Conservation (phyloP, 768 basidiomycete species). For the Hygrophoropsis aurantiaca region DNA sequence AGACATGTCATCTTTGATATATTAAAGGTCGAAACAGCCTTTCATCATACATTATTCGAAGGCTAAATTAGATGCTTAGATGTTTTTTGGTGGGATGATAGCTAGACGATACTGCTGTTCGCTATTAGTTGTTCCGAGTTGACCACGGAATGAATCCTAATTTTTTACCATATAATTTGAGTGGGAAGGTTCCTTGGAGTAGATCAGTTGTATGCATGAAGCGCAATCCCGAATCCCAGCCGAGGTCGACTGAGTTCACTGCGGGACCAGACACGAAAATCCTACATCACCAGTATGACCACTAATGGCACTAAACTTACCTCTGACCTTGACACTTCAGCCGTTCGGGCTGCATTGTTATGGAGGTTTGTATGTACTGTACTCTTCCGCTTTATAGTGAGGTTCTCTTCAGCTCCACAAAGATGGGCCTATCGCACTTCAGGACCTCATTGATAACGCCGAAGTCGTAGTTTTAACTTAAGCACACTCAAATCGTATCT, state of each 20-base stretch:
- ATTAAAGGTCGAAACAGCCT: constrained; percentile 37
- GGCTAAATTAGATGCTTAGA: not conserved
- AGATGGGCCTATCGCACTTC: no score
- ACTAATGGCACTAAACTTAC: no score
- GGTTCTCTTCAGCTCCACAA: no score
- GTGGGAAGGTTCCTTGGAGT: not conserved
- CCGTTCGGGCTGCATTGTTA: no score
- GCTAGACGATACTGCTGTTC: constrained; percentile 17
- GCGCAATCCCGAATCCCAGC: not conserved
- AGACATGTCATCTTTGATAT: constrained; percentile 79
- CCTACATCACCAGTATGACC: not conserved
- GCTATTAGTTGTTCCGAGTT: constrained; percentile 18
- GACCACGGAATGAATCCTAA: constrained; percentile 17
- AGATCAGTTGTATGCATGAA: not conserved
- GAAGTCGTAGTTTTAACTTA: no score
- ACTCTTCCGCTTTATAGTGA: no score
- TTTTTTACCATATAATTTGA: no score
- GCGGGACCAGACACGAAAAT: not conserved
- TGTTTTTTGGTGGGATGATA: constrained; percentile 8
- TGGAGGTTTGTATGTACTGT: no score
- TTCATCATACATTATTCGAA: not conserved
- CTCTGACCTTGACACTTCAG: no score
- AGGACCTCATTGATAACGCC: no score
- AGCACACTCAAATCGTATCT: no score
- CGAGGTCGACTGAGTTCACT: not conserved